phyloP scores from a whole-genome alignment of 2,329 filamentous ascomycete genomes.

The Pseudogymnoascus sp. region DNA sequence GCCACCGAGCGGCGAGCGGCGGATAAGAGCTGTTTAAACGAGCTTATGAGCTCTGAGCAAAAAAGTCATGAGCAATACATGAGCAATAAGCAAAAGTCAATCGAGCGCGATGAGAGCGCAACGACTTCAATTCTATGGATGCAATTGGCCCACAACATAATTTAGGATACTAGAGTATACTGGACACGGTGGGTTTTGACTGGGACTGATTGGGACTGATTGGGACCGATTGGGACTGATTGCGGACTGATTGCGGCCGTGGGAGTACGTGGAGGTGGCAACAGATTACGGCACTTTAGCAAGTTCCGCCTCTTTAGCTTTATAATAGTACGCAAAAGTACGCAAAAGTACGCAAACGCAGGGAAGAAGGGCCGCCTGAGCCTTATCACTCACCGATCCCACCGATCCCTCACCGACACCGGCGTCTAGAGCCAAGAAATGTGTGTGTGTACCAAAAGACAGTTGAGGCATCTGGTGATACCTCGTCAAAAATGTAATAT shows the following conservation, averaged over 20 bases:
- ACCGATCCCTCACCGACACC: conserved; percentile 4
- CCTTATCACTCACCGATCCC: conserved; percentile 1
- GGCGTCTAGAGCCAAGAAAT: neutral
- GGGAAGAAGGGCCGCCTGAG: conserved; percentile 6
- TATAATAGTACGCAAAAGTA: too few species aligned
- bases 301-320: neutral
- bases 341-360: neutral
- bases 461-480: neutral
- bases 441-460: neutral
- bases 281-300: neutral
- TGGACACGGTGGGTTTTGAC: conserved; percentile 4
- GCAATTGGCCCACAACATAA: neutral
- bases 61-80: neutral
- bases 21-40: neutral
- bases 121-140: neutral
- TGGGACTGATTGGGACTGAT: conserved; percentile 9
- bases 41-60: conserved; percentile 1
- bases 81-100: conserved; percentile 7
- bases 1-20: neutral
- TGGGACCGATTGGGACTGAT: neutral
- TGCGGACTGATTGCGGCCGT: conserved; percentile 2
- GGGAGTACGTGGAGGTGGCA: neutral
- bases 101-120: neutral
- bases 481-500: conserved; percentile 3
- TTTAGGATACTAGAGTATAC: neutral